Evolutionary conservation across 164 flowering plant genomes (phyloP), one percentile per base, ranked within the genome.

Genomic region (Vitis labrusca): DNA sequence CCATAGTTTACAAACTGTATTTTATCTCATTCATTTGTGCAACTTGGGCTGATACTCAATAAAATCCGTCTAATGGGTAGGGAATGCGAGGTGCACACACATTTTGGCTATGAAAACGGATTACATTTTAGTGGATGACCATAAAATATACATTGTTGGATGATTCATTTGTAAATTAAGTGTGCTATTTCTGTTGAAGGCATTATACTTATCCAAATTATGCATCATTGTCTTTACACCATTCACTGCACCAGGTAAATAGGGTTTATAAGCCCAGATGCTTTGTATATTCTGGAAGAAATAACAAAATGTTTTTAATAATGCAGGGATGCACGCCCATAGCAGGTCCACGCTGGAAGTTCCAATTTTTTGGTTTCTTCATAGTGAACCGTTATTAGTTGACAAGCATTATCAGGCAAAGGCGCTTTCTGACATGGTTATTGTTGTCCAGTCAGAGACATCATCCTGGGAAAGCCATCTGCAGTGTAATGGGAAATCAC

Each of bases 361-460:
- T 77, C 99, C 99, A 15, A 85, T 96, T 17, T 93, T 96, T 76
- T 96, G 98, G 99, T 93, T 96, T 78, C 84, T 96, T 69, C 85
- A 93, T 73, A 79, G 78, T 60, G 99, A 96, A 44, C 93, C 97
- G 6, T 66, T 96, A 69, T 80, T 96, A 53, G 88, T 96, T 64
- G 98, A 96, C 86, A 96, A 90, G 76, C 91, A 96, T 78, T 96
- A 90, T 81, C 98, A 90, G 74, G 97, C 99, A 63, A 96, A 87
- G 73, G 90, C 99, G 29, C 98, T 96, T 78, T 84, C 98, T 49
- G 98, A 93, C 76, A 93, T 96, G 99, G 88, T 96, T 68, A 78
- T 96, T 74, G 98, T 93, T 68, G 97, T 92, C 47, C 99, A 96
- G 77, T 96, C 99, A 27, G 91, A 87, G 54, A 30, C 81, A 50